phyloP scores from a whole-genome alignment of 352 stramenopile genomes.

The Phytophthora megakarya region DNA sequence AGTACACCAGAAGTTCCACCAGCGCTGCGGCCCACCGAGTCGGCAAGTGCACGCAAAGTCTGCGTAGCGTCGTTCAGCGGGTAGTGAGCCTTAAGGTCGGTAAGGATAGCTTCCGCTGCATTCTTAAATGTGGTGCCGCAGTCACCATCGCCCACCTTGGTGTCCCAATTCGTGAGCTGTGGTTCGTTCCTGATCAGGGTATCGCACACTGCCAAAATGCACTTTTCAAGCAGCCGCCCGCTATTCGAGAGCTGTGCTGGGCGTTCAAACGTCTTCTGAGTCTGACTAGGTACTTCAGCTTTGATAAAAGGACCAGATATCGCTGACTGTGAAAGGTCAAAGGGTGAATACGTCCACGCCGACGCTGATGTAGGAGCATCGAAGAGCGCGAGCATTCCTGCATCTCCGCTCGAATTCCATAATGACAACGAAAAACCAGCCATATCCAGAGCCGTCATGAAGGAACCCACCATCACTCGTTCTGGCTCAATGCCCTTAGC shows the following conservation, averaged over 20 bases:
- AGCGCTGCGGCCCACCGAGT: conserved; percentile 77
- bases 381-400: conserved; percentile 56
- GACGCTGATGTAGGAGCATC: conserved; percentile 64
- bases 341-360: conserved; percentile 70
- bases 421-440: conserved; percentile 92
- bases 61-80: conserved; percentile 64
- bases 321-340: conserved; percentile 37
- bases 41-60: conserved; percentile 64
- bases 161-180: conserved; percentile 94
- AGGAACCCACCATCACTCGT: conserved; percentile 91
- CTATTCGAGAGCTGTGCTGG: conserved; percentile 48
- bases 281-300: conserved; percentile 25
- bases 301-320: conserved; percentile 43
- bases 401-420: conserved; percentile 79
- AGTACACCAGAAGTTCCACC: conserved; percentile 95
- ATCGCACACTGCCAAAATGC: conserved; percentile 66
- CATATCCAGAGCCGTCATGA: conserved; percentile 99
- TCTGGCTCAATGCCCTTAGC: conserved; percentile 71
- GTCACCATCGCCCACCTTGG: conserved; percentile 97
- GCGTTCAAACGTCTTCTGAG: conserved; percentile 42
- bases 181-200: conserved; percentile 89
- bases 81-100: conserved; percentile 60
- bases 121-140: conserved; percentile 96
- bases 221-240: conserved; percentile 56
- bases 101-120: conserved; percentile 88